These are phyloP conservation scores for Achaetomiella virescens DNA, from an alignment of 495 filamentous ascomycete genomes.

Conservation along the genomic window DNA sequence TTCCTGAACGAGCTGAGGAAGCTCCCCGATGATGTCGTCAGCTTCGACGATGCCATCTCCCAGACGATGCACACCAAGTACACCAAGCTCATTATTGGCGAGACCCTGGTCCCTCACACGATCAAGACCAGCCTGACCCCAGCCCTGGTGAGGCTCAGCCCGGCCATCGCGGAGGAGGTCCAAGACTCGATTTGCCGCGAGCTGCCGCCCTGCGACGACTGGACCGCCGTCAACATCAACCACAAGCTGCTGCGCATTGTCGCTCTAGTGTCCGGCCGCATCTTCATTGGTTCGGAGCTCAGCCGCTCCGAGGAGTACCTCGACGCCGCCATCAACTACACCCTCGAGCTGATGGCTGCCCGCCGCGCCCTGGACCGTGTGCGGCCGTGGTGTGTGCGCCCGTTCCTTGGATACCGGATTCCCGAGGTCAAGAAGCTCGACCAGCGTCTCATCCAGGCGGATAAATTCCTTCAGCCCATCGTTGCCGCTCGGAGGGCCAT, in stretches of 20 bases:
- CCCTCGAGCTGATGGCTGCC: constrained; percentile 41
- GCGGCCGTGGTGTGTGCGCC: constrained; percentile 26
- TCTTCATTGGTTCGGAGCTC: constrained; percentile 51
- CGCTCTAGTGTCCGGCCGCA: constrained; percentile 50
- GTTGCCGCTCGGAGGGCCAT: constrained; percentile 21
- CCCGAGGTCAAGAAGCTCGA: constrained; percentile 28
- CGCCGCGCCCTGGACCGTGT: constrained; percentile 26
- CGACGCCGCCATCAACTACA: constrained; percentile 51
- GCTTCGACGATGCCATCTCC: constrained; percentile 28
- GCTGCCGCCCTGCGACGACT: constrained; percentile 33
- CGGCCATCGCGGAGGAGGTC: constrained; percentile 24
- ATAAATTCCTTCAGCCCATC: constrained; percentile 27
- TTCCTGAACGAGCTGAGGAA: constrained; percentile 32
- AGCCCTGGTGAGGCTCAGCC: constrained; percentile 21
- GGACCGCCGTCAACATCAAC: constrained; percentile 39
- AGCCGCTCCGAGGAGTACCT: constrained; percentile 53
- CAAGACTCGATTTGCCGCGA: constrained; percentile 18
- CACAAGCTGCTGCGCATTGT: constrained; percentile 42
- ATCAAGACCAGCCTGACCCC: constrained; percentile 27
- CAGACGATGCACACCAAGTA: constrained; percentile 25
- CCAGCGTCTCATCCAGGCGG: constrained; percentile 23
- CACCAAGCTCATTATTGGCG: constrained; percentile 16
- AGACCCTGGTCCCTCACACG: constrained; percentile 16
- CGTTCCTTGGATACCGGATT: constrained; percentile 27
- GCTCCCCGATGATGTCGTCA: constrained; percentile 35